Base-by-base conservation (phyloP, 805 yeast species). In the Clavispora asparagi region DNA sequence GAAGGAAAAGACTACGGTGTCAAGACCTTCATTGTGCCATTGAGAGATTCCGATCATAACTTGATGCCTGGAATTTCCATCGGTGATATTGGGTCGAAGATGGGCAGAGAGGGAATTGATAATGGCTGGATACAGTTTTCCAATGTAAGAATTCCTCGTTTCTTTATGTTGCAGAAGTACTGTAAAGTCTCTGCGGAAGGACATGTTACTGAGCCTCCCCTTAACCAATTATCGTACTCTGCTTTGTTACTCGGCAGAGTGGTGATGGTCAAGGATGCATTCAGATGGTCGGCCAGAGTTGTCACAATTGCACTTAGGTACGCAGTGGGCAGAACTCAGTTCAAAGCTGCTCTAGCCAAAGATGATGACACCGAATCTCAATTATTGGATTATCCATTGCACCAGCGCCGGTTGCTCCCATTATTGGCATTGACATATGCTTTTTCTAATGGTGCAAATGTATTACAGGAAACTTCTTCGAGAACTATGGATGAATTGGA, bases 121-220 rank as follows among this genome's bases (percentile, higher is more conserved):
- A 91, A 91, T 65, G 97, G 97, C 44, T 91, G 97, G 97, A 87
- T 91, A 59, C 97, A 90, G 68, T 91, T 87, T 69, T 74, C 86
- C 42, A 76, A 83, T 56, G 97, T 89, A 43, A 76, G 82, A 42
- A 86, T 91, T 52, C 97, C 97, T 46, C 78, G 90, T 51, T 83
- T 78, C 61, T 86, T 77, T 66, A 82, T 91, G 94, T 72, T 91
- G 58, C 82, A 83, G 65, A 87, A 83, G 65, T 90, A 83, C 67
- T 79, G 90, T 44, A 77, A 81, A 60, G 87, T 91, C 44, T 71
- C 73, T 39, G 67, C 74, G n/a, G 79, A 81, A 17, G 91, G 91
- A 39, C 78, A 78, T 42, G 95, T 87, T 48, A 75, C 75, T 30
- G 77, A 80, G 57, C 94, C 96, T 17, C 94, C 95, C 31, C 74